phyloP scores from a whole-genome alignment of 2,329 filamentous ascomycete genomes.

The Balansia obtecta region DNA sequence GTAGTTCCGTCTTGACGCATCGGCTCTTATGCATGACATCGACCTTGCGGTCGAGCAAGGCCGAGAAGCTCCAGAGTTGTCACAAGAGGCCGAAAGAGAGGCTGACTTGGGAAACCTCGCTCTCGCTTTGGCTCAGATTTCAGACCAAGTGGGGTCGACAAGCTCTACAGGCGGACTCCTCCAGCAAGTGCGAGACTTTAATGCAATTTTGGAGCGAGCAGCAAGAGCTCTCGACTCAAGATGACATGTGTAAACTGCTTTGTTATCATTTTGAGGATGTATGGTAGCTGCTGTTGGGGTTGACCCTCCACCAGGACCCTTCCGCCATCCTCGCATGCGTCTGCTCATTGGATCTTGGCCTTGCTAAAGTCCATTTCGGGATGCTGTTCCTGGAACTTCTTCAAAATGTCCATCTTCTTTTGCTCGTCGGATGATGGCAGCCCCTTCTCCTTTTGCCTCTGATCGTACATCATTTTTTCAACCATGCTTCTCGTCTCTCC shows the following conservation, averaged over 20 bases:
- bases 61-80: conserved; percentile 33
- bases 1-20: conserved; percentile 38
- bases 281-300: background rate
- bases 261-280: background rate
- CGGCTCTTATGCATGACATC: conserved; percentile 47
- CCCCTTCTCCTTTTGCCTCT: conserved; percentile 89
- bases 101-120: conserved; percentile 45
- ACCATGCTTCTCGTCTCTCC: conserved; percentile 95
- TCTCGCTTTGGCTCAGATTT: conserved; percentile 40
- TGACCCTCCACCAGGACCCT: background rate
- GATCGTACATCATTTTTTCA: conserved; percentile 99
- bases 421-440: conserved; percentile 86
- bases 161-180: conserved; percentile 39
- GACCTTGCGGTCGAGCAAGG: conserved; percentile 43
- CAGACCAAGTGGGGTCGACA: conserved; percentile 38
- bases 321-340: background rate
- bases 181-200: conserved; percentile 47
- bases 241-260: conserved; percentile 11
- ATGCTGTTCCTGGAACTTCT: conserved; percentile 78
- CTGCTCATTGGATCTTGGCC: conserved; percentile 46
- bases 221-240: conserved; percentile 41
- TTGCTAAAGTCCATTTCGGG: conserved; percentile 63
- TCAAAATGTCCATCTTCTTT: conserved; percentile 85
- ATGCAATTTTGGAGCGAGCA: conserved; percentile 49
- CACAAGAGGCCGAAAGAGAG: conserved; percentile 31